A percentile compares a stretch with the other conserved stretches of the same genome.
Conservation (phyloP, 2,329 filamentous ascomycete genomes). For the Epichloe uncinata region DNA sequence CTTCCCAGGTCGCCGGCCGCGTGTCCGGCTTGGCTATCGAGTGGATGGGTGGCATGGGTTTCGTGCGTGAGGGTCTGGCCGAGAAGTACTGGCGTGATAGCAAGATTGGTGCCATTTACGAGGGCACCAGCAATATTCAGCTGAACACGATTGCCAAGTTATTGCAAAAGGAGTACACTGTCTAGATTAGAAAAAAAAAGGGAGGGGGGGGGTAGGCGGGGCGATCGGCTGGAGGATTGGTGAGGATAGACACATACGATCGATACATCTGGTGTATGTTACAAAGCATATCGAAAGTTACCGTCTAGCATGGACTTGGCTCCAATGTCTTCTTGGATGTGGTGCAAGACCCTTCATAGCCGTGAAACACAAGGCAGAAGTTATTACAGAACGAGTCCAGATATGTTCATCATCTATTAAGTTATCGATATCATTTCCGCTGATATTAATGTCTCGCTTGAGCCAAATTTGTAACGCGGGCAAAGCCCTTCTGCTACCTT, state of each 20-base stretch:
- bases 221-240: too few species aligned
- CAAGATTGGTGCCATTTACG: slow-evolving; percentile 97
- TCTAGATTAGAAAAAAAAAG: slow-evolving; percentile 10
- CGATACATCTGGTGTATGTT: too few species aligned
- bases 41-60: slow-evolving; percentile 99
- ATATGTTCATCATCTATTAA: not conserved
- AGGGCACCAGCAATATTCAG: slow-evolving; percentile 74
- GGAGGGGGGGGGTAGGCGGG: too few species aligned
- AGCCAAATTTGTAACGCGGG: not conserved
- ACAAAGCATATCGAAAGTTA: too few species aligned
- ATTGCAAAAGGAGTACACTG: slow-evolving; percentile 48
- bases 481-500: not conserved
- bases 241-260: too few species aligned
- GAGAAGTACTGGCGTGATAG: slow-evolving; percentile 97
- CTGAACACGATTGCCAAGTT: slow-evolving; percentile 52
- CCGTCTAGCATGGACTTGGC: not conserved
- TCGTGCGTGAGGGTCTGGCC: slow-evolving; percentile 87
- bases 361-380: too few species aligned
- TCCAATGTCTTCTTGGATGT: not conserved
- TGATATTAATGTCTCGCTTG: not conserved
- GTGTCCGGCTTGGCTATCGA: slow-evolving; percentile 82
- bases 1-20: slow-evolving; percentile 80
- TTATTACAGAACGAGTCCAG: too few species aligned
- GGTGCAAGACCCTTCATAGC: too few species aligned
- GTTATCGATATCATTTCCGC: not conserved